A percentile compares a stretch with the other conserved stretches of the same genome.
These are phyloP conservation scores for Neofusicoccum kwambonambiense DNA, from an alignment of 2,329 filamentous ascomycete species.

Conservation along the genomic window DNA sequence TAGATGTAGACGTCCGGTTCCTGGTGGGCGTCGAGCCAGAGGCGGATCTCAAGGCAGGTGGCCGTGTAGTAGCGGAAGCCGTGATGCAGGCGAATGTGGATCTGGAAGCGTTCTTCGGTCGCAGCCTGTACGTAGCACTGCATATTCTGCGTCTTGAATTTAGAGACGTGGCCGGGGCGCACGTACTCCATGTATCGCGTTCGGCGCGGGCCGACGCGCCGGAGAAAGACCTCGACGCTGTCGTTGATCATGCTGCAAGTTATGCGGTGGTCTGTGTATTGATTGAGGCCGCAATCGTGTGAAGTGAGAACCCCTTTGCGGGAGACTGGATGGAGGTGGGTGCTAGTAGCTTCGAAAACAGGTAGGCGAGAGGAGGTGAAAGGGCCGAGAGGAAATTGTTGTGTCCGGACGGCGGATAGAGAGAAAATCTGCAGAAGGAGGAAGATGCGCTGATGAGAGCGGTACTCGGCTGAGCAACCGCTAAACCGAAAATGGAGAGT, in stretches of 20 bases:
- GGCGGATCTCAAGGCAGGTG: slow-evolving; percentile 1
- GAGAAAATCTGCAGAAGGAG: background rate
- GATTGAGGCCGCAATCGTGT: too few relatives aligned
- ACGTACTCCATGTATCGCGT: slow-evolving; percentile 7
- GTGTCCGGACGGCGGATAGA: too few relatives aligned
- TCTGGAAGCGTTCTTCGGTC: background rate
- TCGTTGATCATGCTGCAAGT: slow-evolving; percentile 10
- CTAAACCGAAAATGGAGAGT: background rate
- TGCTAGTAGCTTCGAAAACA: too few relatives aligned
- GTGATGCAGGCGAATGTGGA: background rate
- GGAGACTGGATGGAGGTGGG: background rate
- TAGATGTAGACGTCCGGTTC: slow-evolving; percentile 11
- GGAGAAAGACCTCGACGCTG: slow-evolving; percentile 6
- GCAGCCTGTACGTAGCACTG: slow-evolving; percentile 1
- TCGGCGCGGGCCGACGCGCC: background rate
- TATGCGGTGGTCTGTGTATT: background rate
- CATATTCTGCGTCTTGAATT: background rate
- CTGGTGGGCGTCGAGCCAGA: slow-evolving; percentile 6
- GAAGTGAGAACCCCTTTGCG: background rate
- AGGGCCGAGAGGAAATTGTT: background rate
- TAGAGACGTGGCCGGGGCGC: background rate
- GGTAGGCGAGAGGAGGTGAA: background rate
- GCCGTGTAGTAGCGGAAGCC: slow-evolving; percentile 8
- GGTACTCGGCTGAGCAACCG: background rate
- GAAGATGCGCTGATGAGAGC: too few relatives aligned